Evolutionary conservation across 2,329 filamentous ascomycete genomes (phyloP).

Genomic region (Monilinia vaccinii-corymbosi): DNA sequence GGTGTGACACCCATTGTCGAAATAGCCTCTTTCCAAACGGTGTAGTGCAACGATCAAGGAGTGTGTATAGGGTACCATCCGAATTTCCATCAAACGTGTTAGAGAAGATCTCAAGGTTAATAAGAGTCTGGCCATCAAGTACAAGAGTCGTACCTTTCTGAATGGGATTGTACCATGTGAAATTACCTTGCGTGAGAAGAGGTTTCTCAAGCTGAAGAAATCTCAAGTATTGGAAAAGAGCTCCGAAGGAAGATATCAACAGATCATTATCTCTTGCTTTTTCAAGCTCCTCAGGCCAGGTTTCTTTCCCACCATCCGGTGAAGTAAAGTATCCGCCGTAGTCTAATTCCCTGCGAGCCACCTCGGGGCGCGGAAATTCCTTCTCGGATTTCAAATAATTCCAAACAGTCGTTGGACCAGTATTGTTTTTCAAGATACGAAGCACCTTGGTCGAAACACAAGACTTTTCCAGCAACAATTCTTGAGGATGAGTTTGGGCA

Average conservation of each 20-base stretch:
- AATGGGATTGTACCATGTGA: conserved; percentile 86
- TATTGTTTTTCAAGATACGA: conserved; percentile 94
- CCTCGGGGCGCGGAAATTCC: conserved; percentile 87
- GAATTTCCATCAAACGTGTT: conserved; percentile 81
- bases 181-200: conserved; percentile 81
- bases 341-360: conserved; percentile 71
- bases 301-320: conserved; percentile 43
- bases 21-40: conserved; percentile 96
- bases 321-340: conserved; percentile 69
- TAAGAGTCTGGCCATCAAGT: conserved; percentile 88
- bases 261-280: conserved; percentile 69
- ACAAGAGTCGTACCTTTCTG: conserved; percentile 80
- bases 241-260: conserved; percentile 85
- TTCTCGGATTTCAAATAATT: conserved; percentile 79
- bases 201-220: conserved; percentile 82
- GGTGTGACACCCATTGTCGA: conserved; percentile 95
- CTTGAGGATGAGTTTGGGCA: conserved; percentile 81
- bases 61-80: conserved; percentile 80
- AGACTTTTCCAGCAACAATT: conserved; percentile 82
- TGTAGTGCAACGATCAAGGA: conserved; percentile 90
- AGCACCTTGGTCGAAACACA: conserved; percentile 79
- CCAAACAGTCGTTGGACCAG: conserved; percentile 86
- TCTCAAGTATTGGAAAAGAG: conserved; percentile 76
- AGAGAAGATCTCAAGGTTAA: conserved; percentile 95
- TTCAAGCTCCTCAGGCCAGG: conserved; percentile 68